A percentile compares a stretch with the other conserved stretches of the same genome.
Conservation (phyloP, 805 yeast genomes). For the Diddensiella santjacobensis region DNA sequence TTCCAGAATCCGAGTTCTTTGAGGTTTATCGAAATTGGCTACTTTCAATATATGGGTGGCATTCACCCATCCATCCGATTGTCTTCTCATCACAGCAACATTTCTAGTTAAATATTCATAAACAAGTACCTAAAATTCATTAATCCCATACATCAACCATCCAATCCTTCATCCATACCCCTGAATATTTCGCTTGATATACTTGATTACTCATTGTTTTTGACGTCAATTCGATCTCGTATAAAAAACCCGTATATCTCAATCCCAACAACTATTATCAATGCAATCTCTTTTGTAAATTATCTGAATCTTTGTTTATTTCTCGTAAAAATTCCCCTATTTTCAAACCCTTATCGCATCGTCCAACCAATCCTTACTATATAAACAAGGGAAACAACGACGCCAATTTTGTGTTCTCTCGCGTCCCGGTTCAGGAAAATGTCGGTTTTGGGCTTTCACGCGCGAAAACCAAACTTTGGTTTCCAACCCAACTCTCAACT, state of each 20-base stretch:
- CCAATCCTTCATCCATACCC: constrained; percentile 26
- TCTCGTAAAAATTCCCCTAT: neutral
- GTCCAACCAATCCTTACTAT: neutral
- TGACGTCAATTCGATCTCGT: neutral
- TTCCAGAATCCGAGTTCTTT: constrained; percentile 85
- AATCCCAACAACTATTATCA: neutral
- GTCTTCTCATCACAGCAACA: constrained; percentile 83
- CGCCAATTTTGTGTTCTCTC: neutral
- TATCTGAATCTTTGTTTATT: too few relatives aligned
- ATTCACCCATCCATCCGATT: constrained; percentile 91
- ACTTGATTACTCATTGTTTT: constrained; percentile 23
- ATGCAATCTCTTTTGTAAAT: too few relatives aligned
- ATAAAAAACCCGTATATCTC: too few relatives aligned
- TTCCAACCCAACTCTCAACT: too few relatives aligned
- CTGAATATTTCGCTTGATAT: constrained; percentile 43
- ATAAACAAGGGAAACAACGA: neutral
- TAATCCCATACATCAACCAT: neutral
- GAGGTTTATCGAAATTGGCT: constrained; percentile 91
- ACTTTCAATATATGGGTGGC: constrained; percentile 94
- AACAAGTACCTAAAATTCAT: constrained; percentile 37
- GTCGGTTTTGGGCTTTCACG: neutral
- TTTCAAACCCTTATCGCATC: neutral
- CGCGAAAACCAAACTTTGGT: too few relatives aligned
- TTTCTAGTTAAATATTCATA: constrained; percentile 57
- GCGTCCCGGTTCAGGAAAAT: neutral